A percentile compares a stretch with the other conserved stretches of the same genome.
Conservation (phyloP, 1,139 yeast genomes). For the Diutina sp. region DNA sequence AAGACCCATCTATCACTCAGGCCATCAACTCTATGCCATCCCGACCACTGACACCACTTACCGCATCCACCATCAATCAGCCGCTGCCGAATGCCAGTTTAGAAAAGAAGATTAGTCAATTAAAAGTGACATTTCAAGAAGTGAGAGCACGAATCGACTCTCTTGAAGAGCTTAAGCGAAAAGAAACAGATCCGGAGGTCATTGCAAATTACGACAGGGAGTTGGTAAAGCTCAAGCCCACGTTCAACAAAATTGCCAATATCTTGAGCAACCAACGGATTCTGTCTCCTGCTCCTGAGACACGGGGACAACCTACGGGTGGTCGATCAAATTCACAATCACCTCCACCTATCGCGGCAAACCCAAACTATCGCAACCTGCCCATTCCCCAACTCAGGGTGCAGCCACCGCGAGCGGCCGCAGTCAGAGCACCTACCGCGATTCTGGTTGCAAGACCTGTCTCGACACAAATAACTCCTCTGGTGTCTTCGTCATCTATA, state of each 20-base stretch:
- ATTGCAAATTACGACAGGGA: not conserved
- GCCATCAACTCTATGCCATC: not conserved
- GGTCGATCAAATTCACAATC: not conserved
- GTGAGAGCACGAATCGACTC: not conserved
- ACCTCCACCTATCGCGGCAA: not conserved
- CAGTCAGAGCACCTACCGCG: not conserved
- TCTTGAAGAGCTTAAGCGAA: not conserved
- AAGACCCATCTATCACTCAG: not conserved
- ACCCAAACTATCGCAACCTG: not conserved
- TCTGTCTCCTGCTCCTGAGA: not conserved
- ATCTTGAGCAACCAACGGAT: not conserved
- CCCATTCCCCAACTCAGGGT: not conserved
- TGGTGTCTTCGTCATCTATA: not conserved
- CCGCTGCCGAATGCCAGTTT: not conserved
- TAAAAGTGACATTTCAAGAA: slow-evolving; percentile 1
- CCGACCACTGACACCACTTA: not conserved
- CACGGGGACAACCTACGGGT: not conserved
- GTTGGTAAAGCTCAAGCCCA: not conserved
- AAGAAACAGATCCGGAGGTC: not conserved
- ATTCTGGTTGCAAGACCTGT: not conserved
- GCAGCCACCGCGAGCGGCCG: not conserved
- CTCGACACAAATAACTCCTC: not conserved
- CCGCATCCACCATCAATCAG: not conserved
- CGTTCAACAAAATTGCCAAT: not conserved
- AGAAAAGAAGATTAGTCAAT: not conserved